These are phyloP conservation scores for Zoysia matrella DNA, from an alignment of 202 grass and related monocot species.

Conservation along the genomic window DNA sequence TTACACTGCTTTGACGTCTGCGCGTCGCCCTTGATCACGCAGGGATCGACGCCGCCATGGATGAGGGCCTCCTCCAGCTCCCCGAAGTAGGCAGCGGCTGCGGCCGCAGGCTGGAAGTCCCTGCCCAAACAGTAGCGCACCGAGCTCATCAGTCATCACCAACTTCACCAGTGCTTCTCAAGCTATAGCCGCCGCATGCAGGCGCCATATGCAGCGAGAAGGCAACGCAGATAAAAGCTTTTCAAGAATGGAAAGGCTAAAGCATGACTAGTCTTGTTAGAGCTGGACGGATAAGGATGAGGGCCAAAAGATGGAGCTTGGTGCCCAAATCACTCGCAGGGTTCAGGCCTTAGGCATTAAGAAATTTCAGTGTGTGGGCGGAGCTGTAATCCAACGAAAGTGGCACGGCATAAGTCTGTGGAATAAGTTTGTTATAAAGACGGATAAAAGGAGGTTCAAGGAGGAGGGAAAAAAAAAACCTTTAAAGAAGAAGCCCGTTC, in stretches of 20 bases:
- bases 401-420: conserved; percentile 47
- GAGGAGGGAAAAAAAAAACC: neutral
- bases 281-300: conserved; percentile 77
- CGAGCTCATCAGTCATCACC: conserved; percentile 44
- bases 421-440: conserved; percentile 77
- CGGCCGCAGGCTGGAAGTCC: conserved; percentile 77
- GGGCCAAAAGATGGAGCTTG: conserved; percentile 37
- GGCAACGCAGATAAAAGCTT: conserved; percentile 37
- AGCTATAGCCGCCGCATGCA: conserved; percentile 36
- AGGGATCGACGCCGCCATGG: too few species aligned
- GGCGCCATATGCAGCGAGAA: conserved; percentile 26
- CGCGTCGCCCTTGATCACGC: conserved; percentile 52
- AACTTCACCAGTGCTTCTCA: neutral
- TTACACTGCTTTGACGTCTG: conserved; percentile 61
- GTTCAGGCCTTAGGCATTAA: conserved; percentile 53
- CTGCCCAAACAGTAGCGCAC: conserved; percentile 68
- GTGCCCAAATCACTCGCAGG: conserved; percentile 59
- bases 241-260: conserved; percentile 61
- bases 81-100: conserved; percentile 62
- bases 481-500: conserved; percentile 67
- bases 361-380: conserved; percentile 60
- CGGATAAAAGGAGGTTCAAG: conserved; percentile 59
- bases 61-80: too few species aligned
- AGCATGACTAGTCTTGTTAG: conserved; percentile 33
- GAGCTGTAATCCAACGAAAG: conserved; percentile 84